Evolutionary conservation across 1,284 basidiomycete genomes (phyloP).

Genomic region (Leccinum pachyderme): DNA sequence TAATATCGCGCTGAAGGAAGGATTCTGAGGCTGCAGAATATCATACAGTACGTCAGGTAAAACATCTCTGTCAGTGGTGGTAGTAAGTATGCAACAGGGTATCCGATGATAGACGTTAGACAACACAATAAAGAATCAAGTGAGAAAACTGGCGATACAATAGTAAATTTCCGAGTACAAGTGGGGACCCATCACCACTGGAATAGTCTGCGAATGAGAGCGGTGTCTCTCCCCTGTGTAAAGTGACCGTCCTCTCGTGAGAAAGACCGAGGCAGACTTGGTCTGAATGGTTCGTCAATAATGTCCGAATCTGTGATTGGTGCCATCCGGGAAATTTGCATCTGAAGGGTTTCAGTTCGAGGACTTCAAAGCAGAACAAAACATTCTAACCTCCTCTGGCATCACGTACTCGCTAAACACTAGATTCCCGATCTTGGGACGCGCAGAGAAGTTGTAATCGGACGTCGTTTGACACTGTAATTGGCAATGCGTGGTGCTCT

Average conservation of each 20-base stretch:
- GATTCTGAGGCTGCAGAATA: constrained; percentile 13
- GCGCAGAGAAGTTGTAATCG: constrained; percentile 58
- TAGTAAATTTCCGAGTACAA: constrained; percentile 25
- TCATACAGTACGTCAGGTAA: constrained; percentile 30
- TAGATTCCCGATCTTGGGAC: constrained; percentile 49
- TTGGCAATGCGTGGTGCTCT: constrained; percentile 67
- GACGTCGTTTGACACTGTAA: constrained; percentile 58
- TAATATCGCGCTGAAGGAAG: neutral
- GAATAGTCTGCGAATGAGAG: constrained; percentile 36
- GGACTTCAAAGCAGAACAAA: neutral
- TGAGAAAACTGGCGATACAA: constrained; percentile 30
- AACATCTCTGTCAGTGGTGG: constrained; percentile 32
- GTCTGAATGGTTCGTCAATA: constrained; percentile 40
- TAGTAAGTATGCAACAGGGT: constrained; percentile 40
- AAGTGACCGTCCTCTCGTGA: constrained; percentile 34
- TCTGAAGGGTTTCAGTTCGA: constrained; percentile 35
- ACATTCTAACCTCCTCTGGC: constrained; percentile 55
- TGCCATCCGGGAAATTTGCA: constrained; percentile 59
- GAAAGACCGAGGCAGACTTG: constrained; percentile 32
- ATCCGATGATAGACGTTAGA: constrained; percentile 31
- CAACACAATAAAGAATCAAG: constrained; percentile 32
- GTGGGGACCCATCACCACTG: constrained; percentile 25
- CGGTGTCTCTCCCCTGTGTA: constrained; percentile 32
- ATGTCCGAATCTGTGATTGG: constrained; percentile 43
- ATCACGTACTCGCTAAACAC: constrained; percentile 54